Percentiles rank a stretch among this genome's conserved stretches.
Evolutionary conservation across 768 basidiomycete genomes (phyloP).

Genomic region (Suillus placidus): DNA sequence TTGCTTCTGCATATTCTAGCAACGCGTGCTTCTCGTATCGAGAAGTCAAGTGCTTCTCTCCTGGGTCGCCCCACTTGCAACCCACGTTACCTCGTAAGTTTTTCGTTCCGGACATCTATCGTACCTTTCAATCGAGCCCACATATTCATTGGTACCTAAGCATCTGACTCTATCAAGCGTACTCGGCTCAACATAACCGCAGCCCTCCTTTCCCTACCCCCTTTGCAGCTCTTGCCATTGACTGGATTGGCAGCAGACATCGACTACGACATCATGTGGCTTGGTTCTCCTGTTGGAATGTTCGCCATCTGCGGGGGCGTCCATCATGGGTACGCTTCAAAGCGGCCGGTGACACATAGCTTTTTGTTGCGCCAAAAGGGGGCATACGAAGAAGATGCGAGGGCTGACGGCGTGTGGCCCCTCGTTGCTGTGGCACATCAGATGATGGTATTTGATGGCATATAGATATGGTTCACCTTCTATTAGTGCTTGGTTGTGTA

Average conservation of each 20-base stretch:
- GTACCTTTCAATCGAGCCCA: background rate
- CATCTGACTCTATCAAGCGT: constrained; percentile 15
- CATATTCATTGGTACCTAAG: constrained; percentile 6
- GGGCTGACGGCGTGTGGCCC: constrained; percentile 32
- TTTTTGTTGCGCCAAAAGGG: constrained; percentile 35
- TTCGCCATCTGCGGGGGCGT: constrained; percentile 28
- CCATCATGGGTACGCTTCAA: constrained; percentile 9
- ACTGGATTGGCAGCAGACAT: constrained; percentile 15
- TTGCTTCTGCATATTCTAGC: constrained; percentile 35
- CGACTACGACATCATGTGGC: constrained; percentile 35
- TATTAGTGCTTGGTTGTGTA: constrained; percentile 4
- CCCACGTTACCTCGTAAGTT: constrained; percentile 22
- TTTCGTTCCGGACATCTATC: background rate
- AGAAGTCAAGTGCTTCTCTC: constrained; percentile 17
- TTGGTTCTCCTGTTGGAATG: constrained; percentile 31
- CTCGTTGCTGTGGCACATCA: constrained; percentile 33
- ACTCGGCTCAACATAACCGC: constrained; percentile 32
- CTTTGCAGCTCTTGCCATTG: constrained; percentile 23
- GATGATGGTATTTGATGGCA: constrained; percentile 31
- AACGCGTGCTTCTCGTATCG: constrained; percentile 36
- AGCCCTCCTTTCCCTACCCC: constrained; percentile 28
- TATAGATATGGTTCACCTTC: background rate
- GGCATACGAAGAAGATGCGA: constrained; percentile 31
- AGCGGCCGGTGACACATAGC: constrained; percentile 29
- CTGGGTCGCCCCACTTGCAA: constrained; percentile 1